Percentiles rank a stretch among this genome's conserved stretches.
phyloP scores from a whole-genome alignment of 139 green algal genomes.

The Chlamydomonas asymmetrica region DNA sequence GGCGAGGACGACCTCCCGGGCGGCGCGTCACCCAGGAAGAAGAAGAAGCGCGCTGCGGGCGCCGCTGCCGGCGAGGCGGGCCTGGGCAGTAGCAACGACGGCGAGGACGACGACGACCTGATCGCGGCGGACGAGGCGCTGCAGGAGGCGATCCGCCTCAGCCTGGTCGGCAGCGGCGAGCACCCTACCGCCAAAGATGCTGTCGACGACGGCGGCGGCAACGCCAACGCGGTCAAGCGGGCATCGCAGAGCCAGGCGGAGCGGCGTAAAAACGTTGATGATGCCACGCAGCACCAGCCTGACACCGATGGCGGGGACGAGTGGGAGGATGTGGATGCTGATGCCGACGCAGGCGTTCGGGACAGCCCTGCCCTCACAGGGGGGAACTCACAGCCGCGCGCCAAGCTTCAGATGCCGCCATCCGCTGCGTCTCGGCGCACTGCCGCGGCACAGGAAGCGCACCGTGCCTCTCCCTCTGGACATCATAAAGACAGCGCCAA shows the following conservation, averaged over 20 bases:
- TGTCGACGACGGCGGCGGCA: too few species aligned
- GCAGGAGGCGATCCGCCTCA: conserved; percentile 70
- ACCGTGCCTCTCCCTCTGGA: too few species aligned
- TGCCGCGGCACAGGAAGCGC: too few species aligned
- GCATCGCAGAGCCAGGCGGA: background rate
- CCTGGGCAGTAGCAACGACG: background rate
- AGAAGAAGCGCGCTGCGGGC: background rate
- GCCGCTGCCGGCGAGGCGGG: background rate
- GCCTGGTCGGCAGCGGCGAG: conserved; percentile 34
- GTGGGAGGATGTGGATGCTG: conserved; percentile 30
- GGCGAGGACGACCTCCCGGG: conserved; percentile 33
- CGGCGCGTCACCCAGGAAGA: background rate
- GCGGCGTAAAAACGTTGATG: background rate
- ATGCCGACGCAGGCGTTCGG: background rate
- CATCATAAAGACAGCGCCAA: too few species aligned
- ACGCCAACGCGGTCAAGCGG: too few species aligned
- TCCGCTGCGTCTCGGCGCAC: too few species aligned
- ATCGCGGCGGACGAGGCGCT: too few species aligned
- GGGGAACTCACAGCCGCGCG: too few species aligned
- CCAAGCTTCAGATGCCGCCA: too few species aligned
- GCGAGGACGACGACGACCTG: conserved; percentile 53
- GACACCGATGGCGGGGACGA: conserved; percentile 2
- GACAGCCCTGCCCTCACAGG: too few species aligned
- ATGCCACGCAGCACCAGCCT: background rate
- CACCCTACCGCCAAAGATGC: background rate